These are phyloP conservation scores for Aspergillus sp. DNA, from an alignment of 2,329 filamentous ascomycete genomes.

Conservation along the genomic window DNA sequence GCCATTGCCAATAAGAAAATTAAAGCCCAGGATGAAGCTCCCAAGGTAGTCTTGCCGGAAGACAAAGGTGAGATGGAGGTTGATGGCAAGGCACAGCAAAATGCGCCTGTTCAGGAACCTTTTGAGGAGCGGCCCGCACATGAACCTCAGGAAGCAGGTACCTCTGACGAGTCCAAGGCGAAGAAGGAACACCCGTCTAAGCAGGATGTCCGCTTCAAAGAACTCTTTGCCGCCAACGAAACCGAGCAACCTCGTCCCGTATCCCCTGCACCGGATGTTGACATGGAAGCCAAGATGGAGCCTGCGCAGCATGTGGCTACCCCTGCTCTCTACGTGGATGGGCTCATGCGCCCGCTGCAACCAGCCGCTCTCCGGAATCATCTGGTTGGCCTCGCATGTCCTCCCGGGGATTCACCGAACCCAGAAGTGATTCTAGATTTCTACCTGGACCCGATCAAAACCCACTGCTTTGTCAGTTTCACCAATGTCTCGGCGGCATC, in stretches of 20 bases:
- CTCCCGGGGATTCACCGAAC: conserved; percentile 52
- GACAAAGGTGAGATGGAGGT: conserved; percentile 19
- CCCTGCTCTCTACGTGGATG: conserved; percentile 78
- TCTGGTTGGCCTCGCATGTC: conserved; percentile 66
- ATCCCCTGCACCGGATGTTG: conserved; percentile 25
- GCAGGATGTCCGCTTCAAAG: conserved; percentile 50
- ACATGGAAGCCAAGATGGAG: conserved; percentile 41
- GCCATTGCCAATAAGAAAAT: conserved; percentile 57
- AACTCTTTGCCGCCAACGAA: conserved; percentile 40
- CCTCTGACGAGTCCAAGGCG: conserved; percentile 5
- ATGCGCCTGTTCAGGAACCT: conserved; percentile 11
- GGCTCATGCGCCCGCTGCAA: conserved; percentile 84
- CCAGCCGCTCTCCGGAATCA: conserved; percentile 66
- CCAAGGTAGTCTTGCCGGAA: conserved; percentile 30
- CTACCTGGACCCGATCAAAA: conserved; percentile 80
- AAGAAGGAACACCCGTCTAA: conserved; percentile 26
- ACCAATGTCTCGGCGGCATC: conserved; percentile 67
- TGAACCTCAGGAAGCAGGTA: conserved; percentile 8
- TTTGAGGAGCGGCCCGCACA: conserved; percentile 7
- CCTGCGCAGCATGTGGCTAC: conserved; percentile 72
- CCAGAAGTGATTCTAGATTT: conserved; percentile 63
- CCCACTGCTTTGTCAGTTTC: conserved; percentile 82
- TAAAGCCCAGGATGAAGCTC: conserved; percentile 46
- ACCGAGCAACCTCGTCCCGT: conserved; percentile 23
- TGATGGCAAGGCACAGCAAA: conserved; percentile 10